Percentiles rank a stretch among this genome's conserved stretches.
These are phyloP conservation scores for Yamagishiella unicocca DNA, from an alignment of 139 green algal genomes.

Conservation along the genomic window DNA sequence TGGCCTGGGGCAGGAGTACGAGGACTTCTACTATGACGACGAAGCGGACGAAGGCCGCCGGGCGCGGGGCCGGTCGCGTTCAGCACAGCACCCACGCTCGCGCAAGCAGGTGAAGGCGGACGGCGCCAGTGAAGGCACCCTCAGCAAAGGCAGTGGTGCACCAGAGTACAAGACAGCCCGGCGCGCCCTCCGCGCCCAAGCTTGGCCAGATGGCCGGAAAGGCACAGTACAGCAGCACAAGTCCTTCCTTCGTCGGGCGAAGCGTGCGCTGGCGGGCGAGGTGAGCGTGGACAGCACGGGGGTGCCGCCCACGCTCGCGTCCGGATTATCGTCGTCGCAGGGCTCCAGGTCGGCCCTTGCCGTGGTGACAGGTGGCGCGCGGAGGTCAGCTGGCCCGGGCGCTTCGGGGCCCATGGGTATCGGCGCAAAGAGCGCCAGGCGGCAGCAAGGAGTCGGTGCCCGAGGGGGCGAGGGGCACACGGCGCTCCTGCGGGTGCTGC, in stretches of 20 bases:
- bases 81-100: neutral
- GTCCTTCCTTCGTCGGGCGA: slow-evolving; percentile 10
- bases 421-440: too few relatives aligned
- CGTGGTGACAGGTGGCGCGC: too few relatives aligned
- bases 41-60: neutral
- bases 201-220: neutral
- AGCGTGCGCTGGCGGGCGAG: neutral
- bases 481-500: neutral
- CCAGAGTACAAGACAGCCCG: neutral
- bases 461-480: neutral
- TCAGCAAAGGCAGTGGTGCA: neutral
- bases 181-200: neutral
- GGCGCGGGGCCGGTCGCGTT: neutral
- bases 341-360: too few relatives aligned
- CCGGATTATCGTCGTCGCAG: too few relatives aligned
- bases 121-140: neutral
- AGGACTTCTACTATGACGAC: slow-evolving; percentile 27
- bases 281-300: neutral
- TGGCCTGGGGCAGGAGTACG: neutral
- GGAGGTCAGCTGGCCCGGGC: too few relatives aligned
- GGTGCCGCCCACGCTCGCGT: neutral
- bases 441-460: neutral
- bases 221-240: neutral
- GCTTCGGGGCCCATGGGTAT: too few relatives aligned
- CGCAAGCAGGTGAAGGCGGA: neutral